Conservation (phyloP, 2,329 filamentous ascomycete genomes). For the Thelonectria blattea region DNA sequence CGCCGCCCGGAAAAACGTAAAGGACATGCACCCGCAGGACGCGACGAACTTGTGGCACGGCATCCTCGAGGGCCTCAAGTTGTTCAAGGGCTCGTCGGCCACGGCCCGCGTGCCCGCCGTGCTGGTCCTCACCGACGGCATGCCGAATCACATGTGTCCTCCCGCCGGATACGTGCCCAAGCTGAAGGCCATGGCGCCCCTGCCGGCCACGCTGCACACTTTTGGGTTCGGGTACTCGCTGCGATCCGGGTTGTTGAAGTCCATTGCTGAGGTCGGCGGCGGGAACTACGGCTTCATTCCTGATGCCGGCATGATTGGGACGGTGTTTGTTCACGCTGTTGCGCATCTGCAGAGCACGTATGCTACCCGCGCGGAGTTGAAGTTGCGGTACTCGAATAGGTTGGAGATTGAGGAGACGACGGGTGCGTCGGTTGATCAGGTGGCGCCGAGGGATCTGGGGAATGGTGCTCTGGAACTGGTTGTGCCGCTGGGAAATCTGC, state of each 20-base stretch:
- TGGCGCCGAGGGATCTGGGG: conserved; percentile 32
- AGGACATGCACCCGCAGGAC: conserved; percentile 45
- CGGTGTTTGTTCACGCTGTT: conserved; percentile 66
- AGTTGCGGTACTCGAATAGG: conserved; percentile 46
- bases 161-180: conserved; percentile 60
- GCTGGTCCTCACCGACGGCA: conserved; percentile 61
- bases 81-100: conserved; percentile 48
- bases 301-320: conserved; percentile 67
- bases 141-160: conserved; percentile 62
- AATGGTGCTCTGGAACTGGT: conserved; percentile 39
- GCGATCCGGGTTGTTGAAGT: conserved; percentile 59
- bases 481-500: conserved; percentile 57
- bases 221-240: conserved; percentile 47
- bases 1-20: conserved; percentile 49
- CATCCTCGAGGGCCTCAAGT: conserved; percentile 54
- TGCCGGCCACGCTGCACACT: conserved; percentile 51
- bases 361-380: conserved; percentile 54
- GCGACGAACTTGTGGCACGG: conserved; percentile 66
- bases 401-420: conserved; percentile 49
- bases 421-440: conserved; percentile 47
- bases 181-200: conserved; percentile 48
- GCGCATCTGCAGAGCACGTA: conserved; percentile 66
- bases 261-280: conserved; percentile 62
- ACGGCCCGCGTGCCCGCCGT: conserved; percentile 53
- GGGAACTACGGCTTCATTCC: conserved; percentile 68